phyloP scores from a whole-genome alignment of 1,284 basidiomycete genomes.

The Leccinum angustisporum region DNA sequence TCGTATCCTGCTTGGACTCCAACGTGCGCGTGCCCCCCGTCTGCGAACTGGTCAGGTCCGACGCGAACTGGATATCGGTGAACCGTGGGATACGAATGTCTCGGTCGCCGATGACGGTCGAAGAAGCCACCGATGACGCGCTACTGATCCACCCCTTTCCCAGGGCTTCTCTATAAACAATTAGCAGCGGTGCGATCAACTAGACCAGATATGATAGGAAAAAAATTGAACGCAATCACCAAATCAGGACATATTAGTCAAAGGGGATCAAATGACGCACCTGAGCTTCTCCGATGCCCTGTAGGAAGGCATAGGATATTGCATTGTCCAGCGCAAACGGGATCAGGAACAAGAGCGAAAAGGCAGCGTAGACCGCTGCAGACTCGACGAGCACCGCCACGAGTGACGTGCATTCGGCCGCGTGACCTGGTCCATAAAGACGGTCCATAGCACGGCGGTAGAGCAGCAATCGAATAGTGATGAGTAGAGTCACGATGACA shows the following conservation, averaged over 20 bases:
- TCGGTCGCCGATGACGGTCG: constrained; percentile 1
- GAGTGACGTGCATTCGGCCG: constrained; percentile 26
- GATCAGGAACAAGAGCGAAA: constrained; percentile 28
- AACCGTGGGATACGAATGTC: constrained; percentile 21
- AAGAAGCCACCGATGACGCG: constrained; percentile 5
- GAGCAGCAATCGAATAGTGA: constrained; percentile 21
- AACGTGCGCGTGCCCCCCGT: background rate
- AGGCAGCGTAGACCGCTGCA: constrained; percentile 27
- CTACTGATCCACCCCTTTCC: constrained; percentile 33
- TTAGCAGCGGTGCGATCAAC: constrained; percentile 30
- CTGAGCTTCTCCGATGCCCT: constrained; percentile 30
- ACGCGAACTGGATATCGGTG: constrained; percentile 30
- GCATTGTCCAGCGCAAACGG: constrained; percentile 17
- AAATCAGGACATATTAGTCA: background rate
- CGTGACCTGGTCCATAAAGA: constrained; percentile 24
- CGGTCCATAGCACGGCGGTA: constrained; percentile 20
- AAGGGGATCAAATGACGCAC: constrained; percentile 12
- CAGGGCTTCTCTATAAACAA: constrained; percentile 30
- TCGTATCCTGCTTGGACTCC: constrained; percentile 18
- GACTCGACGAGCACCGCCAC: constrained; percentile 31
- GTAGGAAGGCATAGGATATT: constrained; percentile 28
- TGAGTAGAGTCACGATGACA: constrained; percentile 21
- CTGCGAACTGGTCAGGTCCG: constrained; percentile 15
- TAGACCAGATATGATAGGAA: constrained; percentile 16
- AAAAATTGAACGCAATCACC: background rate